These are phyloP conservation scores for Plasmopara viticola DNA, from an alignment of 352 stramenopile species.

Conservation along the genomic window DNA sequence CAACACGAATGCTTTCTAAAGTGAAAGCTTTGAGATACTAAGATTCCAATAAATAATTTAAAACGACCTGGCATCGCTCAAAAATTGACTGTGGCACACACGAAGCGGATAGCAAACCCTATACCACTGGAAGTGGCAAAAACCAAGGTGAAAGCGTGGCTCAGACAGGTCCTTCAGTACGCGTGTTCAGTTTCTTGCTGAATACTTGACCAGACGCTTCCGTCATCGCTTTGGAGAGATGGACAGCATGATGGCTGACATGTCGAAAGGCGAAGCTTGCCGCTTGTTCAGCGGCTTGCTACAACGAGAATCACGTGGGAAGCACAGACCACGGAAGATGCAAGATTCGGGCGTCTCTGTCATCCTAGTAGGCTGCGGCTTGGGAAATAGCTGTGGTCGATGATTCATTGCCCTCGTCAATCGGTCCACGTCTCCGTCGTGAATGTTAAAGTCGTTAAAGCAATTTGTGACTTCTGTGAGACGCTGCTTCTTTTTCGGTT, in stretches of 20 bases:
- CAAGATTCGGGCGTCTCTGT: constrained; percentile 26
- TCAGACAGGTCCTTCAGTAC: constrained; percentile 8
- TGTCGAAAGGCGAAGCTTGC: constrained; percentile 30
- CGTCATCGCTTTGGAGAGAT: constrained; percentile 25
- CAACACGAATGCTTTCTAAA: too few relatives aligned
- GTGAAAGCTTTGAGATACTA: too few relatives aligned
- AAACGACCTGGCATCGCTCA: too few relatives aligned
- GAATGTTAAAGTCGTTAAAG: constrained; percentile 12
- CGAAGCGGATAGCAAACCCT: too few relatives aligned
- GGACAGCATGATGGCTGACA: constrained; percentile 38
- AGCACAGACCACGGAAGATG: constrained; percentile 23
- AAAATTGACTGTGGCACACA: too few relatives aligned
- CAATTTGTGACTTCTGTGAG: constrained; percentile 18
- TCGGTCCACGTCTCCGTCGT: constrained; percentile 5
- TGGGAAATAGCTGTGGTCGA: constrained; percentile 3
- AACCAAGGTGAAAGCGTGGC: constrained; percentile 6
- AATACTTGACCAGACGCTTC: constrained; percentile 3
- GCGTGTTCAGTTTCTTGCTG: neutral
- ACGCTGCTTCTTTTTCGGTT: constrained; percentile 25
- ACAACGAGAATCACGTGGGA: constrained; percentile 19
- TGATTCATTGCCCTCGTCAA: constrained; percentile 2
- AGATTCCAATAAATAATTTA: too few relatives aligned
- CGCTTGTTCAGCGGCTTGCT: constrained; percentile 36
- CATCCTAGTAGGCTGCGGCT: constrained; percentile 7
- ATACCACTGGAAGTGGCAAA: neutral